Percentiles rank a stretch among this genome's conserved stretches.
Evolutionary conservation across 257 asterid genomes (phyloP).

Genomic region (Cordia subcordata): DNA sequence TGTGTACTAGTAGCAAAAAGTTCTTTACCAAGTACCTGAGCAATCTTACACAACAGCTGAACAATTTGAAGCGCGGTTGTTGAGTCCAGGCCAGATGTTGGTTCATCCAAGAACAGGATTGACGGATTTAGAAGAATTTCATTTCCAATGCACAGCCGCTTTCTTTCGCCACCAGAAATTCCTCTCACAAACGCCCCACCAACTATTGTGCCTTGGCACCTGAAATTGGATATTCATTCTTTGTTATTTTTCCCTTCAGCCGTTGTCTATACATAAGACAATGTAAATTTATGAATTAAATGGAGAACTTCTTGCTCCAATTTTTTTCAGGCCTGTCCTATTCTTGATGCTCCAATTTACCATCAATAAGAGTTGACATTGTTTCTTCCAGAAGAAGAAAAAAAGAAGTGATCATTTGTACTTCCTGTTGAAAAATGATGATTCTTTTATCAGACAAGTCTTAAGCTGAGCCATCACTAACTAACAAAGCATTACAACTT

Average conservation of each 20-base stretch:
- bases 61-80: constrained; percentile 89
- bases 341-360: too few relatives aligned
- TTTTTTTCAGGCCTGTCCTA: too few relatives aligned
- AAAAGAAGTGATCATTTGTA: too few relatives aligned
- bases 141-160: constrained; percentile 86
- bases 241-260: not conserved
- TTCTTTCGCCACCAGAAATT: constrained; percentile 95
- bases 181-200: constrained; percentile 96
- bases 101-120: constrained; percentile 81
- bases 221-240: constrained; percentile 15
- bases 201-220: constrained; percentile 93
- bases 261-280: not conserved
- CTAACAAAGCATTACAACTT: too few relatives aligned
- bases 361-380: too few relatives aligned
- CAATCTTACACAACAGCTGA: constrained; percentile 76
- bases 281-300: too few relatives aligned
- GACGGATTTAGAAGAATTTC: constrained; percentile 93
- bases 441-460: too few relatives aligned
- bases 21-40: constrained; percentile 43
- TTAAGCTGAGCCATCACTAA: too few relatives aligned
- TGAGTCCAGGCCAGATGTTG: constrained; percentile 95
- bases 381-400: too few relatives aligned
- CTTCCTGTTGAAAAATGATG: too few relatives aligned
- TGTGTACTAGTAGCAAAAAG: not conserved
- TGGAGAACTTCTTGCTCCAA: too few relatives aligned